These are phyloP conservation scores for Petunia hybrid DNA, from an alignment of 305 asterid genomes.

Conservation along the genomic window DNA sequence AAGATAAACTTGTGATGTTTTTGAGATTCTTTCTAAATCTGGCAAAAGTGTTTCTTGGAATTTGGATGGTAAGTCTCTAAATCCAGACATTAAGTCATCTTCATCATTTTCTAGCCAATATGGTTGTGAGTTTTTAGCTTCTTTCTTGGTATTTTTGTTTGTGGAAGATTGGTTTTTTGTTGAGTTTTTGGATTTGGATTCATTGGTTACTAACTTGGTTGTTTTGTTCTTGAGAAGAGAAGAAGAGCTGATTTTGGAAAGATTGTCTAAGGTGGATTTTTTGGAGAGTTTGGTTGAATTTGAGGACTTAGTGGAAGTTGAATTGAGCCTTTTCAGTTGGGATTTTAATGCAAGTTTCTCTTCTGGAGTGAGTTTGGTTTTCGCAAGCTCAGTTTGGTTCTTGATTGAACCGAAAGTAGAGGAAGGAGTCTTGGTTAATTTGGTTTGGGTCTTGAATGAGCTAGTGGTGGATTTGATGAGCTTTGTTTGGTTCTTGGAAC, in stretches of 20 bases:
- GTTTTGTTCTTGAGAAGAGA: constrained; percentile 56
- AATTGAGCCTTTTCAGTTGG: constrained; percentile 66
- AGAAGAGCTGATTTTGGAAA: constrained; percentile 39
- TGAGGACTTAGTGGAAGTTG: constrained; percentile 52
- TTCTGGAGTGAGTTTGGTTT: constrained; percentile 36
- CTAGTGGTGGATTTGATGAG: constrained; percentile 42
- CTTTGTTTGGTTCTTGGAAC: constrained; percentile 60
- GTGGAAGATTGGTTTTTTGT: constrained; percentile 25
- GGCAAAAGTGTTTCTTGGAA: constrained; percentile 84
- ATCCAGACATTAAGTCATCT: constrained; percentile 67
- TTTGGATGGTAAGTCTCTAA: constrained; percentile 74
- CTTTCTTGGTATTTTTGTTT: constrained; percentile 39
- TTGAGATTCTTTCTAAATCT: constrained; percentile 76
- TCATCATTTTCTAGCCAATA: constrained; percentile 58
- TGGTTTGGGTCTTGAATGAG: constrained; percentile 56
- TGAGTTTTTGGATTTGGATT: constrained; percentile 32
- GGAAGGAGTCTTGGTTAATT: constrained; percentile 42
- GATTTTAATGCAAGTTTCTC: constrained; percentile 47
- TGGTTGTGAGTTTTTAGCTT: constrained; percentile 40
- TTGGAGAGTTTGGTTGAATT: constrained; percentile 53
- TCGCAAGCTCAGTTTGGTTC: constrained; percentile 37
- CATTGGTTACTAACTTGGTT: constrained; percentile 38
- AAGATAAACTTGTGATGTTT: constrained; percentile 67
- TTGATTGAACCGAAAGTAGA: constrained; percentile 38
- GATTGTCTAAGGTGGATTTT: constrained; percentile 60